phyloP scores from a whole-genome alignment of 768 basidiomycete genomes.

The Tephrocybe rancida region DNA sequence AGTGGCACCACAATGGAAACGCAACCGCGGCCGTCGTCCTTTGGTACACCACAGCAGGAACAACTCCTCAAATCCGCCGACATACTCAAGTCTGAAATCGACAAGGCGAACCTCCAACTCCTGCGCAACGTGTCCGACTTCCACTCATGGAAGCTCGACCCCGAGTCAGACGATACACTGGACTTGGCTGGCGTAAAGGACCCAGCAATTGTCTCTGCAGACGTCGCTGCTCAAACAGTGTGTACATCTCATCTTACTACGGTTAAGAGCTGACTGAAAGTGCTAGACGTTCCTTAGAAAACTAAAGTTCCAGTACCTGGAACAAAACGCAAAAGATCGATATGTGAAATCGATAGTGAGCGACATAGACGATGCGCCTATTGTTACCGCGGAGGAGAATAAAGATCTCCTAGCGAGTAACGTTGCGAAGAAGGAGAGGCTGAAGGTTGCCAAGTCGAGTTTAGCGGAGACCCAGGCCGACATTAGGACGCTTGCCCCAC shows the following conservation, averaged over 20 bases:
- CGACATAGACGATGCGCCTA: conserved; percentile 80
- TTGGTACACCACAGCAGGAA: conserved; percentile 32
- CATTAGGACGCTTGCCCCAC: conserved; percentile 61
- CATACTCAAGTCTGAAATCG: conserved; percentile 32
- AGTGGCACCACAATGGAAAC: neutral
- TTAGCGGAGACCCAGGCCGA: conserved; percentile 66
- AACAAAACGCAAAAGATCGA: conserved; percentile 89
- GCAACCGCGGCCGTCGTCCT: conserved; percentile 14
- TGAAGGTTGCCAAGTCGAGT: conserved; percentile 66
- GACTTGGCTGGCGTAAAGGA: conserved; percentile 41
- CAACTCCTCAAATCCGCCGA: conserved; percentile 34
- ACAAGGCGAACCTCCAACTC: conserved; percentile 39
- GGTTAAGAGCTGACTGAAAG: neutral
- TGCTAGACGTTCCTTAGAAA: conserved; percentile 70
- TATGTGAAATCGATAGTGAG: conserved; percentile 87
- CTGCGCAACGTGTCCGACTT: conserved; percentile 37
- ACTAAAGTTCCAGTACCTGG: conserved; percentile 87
- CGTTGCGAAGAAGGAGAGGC: conserved; percentile 66
- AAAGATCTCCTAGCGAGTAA: conserved; percentile 61
- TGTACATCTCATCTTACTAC: conserved; percentile 26
- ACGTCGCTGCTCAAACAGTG: conserved; percentile 64
- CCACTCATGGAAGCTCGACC: conserved; percentile 34
- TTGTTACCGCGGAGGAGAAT: conserved; percentile 81
- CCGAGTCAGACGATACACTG: conserved; percentile 37
- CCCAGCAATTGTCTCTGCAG: conserved; percentile 56